Evolutionary conservation across 2,329 filamentous ascomycete species (phyloP), one percentile per base, ranked within the genome.

Genomic region (Tolypocladium inflatum): DNA sequence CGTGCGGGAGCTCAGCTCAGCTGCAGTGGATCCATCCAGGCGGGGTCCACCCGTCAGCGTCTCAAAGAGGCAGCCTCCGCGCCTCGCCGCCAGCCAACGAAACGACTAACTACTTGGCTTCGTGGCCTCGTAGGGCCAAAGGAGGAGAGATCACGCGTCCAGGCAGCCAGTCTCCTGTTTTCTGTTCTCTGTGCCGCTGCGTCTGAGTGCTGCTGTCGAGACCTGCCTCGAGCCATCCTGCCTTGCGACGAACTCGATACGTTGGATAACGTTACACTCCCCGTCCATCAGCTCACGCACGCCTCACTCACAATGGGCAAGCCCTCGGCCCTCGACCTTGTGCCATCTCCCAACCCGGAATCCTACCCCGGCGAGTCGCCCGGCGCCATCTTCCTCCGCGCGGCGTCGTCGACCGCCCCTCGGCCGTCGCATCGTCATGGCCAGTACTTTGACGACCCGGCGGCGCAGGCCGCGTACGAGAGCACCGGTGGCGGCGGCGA

Each of bases 401-500:
- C 35, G 33, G 21, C 53, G 15, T n/a, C 56, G 48, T 55, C 45
- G 43, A 33, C 50, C 2, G 30, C 21, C 0, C 1, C 21, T 45
- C 26, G 43, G 33, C 51, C 55, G 58, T 61, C 63, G 65, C 51
- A 66, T 64, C 59, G 60, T 57, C 57, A 61, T 62, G 62, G 67
- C 37, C 67, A 63, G 19, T 73, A 71, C 62, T 69, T 69, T 45
- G 74, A 76, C 65, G 64, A 73, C 52, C 73, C 75, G 58, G 64
- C 68, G 0, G 66, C 71, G 26, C 17, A 30, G 19, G 48, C 15
- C 17, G 33, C 26, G 7, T 39, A 45, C 26, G 57, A 39, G 33
- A 35, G 48, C 30, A 30, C 43, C 43, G 48, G 4, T 19, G 48
- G 48, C 30, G 30, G 2, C 37, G 37, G 42, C 37, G 70, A 74